Percentiles rank a stretch among this genome's conserved stretches.
Evolutionary conservation across 345 rosid species (phyloP).

Genomic region (Eucalyptus pauciflora): DNA sequence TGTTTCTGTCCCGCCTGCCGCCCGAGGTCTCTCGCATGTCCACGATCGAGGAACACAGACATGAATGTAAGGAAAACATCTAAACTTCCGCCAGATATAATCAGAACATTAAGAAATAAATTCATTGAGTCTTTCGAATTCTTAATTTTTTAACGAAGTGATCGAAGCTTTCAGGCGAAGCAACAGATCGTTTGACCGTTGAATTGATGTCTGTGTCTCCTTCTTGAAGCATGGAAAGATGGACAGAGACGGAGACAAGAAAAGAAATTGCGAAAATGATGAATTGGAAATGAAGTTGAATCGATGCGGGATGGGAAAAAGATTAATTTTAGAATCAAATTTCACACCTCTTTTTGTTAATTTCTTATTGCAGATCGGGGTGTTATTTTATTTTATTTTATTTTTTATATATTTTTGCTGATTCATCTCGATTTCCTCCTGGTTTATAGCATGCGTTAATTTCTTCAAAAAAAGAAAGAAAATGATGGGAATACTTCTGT

Average conservation of each 20-base stretch:
- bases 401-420: rapidly evolving
- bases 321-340: background rate
- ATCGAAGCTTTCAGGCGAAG: background rate
- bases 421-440: background rate
- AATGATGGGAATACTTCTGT: too few relatives aligned
- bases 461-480: too few relatives aligned
- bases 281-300: background rate
- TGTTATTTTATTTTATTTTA: too few relatives aligned
- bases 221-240: background rate
- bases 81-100: background rate
- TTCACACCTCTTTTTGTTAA: background rate
- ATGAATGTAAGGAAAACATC: background rate
- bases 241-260: background rate
- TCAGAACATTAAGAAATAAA: background rate
- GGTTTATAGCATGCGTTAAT: background rate
- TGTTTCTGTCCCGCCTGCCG: background rate
- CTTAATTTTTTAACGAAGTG: background rate
- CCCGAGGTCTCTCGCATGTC: background rate
- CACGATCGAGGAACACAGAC: background rate
- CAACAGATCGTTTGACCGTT: background rate
- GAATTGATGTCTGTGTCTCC: background rate
- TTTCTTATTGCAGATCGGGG: background rate
- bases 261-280: background rate
- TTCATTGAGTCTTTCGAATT: background rate
- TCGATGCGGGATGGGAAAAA: background rate